These are phyloP conservation scores for Nymphaea thermarum DNA, from an alignment of 164 flowering plant species.

Conservation along the genomic window DNA sequence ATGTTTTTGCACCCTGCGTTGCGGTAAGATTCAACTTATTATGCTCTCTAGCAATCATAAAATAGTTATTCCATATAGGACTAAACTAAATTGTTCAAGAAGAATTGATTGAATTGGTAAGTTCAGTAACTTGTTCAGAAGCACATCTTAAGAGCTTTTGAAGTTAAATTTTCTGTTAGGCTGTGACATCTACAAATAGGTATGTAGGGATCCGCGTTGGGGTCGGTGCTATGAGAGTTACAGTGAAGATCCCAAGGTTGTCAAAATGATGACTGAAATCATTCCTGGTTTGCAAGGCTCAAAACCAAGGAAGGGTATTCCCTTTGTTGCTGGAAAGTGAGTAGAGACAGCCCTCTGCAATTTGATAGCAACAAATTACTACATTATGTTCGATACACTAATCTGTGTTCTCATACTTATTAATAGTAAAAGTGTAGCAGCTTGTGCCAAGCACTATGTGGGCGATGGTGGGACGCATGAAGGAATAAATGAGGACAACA, in stretches of 20 bases:
- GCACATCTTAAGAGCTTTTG: background rate
- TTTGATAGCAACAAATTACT: no score
- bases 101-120: no score
- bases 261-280: constrained; percentile 7
- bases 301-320: constrained; percentile 21
- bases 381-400: no score
- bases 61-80: no score
- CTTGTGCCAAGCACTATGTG: constrained; percentile 39
- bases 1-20: constrained; percentile 47
- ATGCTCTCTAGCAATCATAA: no score
- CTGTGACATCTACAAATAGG: constrained; percentile 5
- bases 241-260: constrained; percentile 6
- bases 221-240: constrained; percentile 8
- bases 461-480: constrained; percentile 40
- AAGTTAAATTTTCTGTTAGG: constrained; percentile 15
- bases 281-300: constrained; percentile 7
- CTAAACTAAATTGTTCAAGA: no score
- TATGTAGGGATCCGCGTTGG: constrained; percentile 10
- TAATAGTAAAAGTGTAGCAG: constrained; percentile 25
- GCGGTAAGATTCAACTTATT: constrained; percentile 21
- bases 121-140: no score
- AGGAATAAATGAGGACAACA: constrained; percentile 34
- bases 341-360: background rate
- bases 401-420: background rate
- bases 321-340: constrained; percentile 43